Evolutionary conservation across 148 eudicot species (phyloP).

Genomic region (Chenopodium suecicum): DNA sequence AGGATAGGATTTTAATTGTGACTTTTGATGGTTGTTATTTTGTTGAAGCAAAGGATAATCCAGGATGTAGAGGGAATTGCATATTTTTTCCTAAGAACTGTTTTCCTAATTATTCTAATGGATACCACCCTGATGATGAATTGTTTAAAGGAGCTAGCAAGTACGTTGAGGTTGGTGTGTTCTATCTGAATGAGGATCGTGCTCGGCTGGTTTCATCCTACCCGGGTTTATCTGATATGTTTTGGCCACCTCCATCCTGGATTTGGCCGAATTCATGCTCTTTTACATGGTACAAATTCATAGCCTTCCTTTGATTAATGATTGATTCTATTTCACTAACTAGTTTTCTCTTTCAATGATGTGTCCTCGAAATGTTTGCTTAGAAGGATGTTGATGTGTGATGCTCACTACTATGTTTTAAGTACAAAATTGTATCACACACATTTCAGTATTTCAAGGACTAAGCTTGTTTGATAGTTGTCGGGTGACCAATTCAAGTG

Average conservation of each 20-base stretch:
- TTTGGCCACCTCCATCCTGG: conserved; percentile 10
- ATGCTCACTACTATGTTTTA: no score
- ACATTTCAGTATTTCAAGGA: no score
- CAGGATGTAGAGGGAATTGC: conserved; percentile 11
- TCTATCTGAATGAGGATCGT: neutral
- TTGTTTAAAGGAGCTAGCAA: neutral
- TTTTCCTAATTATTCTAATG: neutral
- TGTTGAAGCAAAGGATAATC: neutral
- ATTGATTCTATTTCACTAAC: no score
- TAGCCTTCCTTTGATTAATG: no score
- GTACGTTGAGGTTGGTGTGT: conserved; percentile 10
- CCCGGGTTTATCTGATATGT: neutral
- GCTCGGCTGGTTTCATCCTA: neutral
- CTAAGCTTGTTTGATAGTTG: no score
- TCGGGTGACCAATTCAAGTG: no score
- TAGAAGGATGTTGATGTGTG: no score
- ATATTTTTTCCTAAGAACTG: conserved; percentile 5
- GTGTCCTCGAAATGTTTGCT: no score
- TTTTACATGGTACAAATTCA: no score
- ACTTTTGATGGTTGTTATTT: conserved; percentile 19
- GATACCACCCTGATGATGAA: neutral
- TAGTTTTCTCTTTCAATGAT: no score
- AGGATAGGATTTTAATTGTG: conserved; percentile 2
- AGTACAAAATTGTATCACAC: no score
- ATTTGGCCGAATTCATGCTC: neutral